Percentiles rank a stretch among this genome's conserved stretches.
Conservation (phyloP, 2,329 filamentous ascomycete species). For the Chrysosporium queenslandicum region DNA sequence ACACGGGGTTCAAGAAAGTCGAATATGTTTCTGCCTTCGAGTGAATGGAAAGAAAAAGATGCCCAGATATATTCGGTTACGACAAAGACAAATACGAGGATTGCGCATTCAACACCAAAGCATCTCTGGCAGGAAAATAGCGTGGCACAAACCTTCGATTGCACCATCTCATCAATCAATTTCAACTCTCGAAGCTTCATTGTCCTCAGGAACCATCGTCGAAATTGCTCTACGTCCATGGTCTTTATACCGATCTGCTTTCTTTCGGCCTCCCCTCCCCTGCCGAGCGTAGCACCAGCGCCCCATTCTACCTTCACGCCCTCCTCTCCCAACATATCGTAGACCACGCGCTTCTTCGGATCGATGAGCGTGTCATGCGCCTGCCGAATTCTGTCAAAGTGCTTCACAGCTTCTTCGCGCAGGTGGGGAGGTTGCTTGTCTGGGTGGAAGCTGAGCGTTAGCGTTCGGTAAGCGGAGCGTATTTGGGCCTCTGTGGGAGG, state of each 20-base stretch:
- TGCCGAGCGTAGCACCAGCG: constrained; percentile 26
- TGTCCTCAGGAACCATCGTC: constrained; percentile 32
- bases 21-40: too few species aligned
- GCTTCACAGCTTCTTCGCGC: constrained; percentile 28
- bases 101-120: not conserved
- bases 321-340: constrained; percentile 35
- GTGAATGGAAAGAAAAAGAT: not conserved
- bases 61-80: too few species aligned
- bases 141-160: constrained; percentile 26
- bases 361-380: constrained; percentile 37
- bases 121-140: not conserved
- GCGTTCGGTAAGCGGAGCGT: constrained; percentile 35
- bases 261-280: constrained; percentile 23
- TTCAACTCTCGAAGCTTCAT: constrained; percentile 35
- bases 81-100: not conserved
- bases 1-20: too few species aligned
- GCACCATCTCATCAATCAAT: constrained; percentile 30
- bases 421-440: constrained; percentile 37
- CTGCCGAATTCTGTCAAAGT: constrained; percentile 33
- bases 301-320: constrained; percentile 34
- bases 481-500: constrained; percentile 34
- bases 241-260: constrained; percentile 31
- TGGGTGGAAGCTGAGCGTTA: constrained; percentile 38
- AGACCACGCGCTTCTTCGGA: constrained; percentile 34
- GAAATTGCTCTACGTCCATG: constrained; percentile 33